Percentiles rank a stretch among this genome's conserved stretches.
These are phyloP conservation scores for Kodamaea anthophila DNA, from an alignment of 1,139 yeast genomes.

Conservation along the genomic window DNA sequence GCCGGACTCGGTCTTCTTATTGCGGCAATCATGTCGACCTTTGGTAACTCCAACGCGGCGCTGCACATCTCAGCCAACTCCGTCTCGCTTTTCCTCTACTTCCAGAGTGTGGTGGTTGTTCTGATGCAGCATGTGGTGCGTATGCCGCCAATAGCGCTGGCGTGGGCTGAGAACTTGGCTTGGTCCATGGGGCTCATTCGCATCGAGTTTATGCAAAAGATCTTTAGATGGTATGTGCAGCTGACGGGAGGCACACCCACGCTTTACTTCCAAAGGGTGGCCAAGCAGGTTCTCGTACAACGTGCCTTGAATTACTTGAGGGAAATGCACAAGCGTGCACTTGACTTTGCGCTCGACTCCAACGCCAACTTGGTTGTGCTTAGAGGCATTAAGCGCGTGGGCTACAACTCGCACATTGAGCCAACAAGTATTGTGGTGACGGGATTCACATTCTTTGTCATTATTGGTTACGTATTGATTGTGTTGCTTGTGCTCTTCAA, in stretches of 20 bases:
- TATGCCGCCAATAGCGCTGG: conserved; percentile 72
- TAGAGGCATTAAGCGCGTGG: conserved; percentile 73
- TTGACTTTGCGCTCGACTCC: conserved; percentile 30
- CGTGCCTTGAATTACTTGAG: conserved; percentile 39
- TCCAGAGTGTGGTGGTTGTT: conserved; percentile 71
- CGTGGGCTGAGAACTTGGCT: conserved; percentile 77
- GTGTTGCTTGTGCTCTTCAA: conserved; percentile 47
- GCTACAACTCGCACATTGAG: conserved; percentile 61
- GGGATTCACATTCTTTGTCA: conserved; percentile 66
- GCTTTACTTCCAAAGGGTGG: conserved; percentile 49
- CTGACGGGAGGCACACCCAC: conserved; percentile 73
- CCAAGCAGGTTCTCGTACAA: conserved; percentile 61
- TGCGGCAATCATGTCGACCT: conserved; percentile 63
- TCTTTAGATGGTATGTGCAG: conserved; percentile 77
- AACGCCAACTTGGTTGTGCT: conserved; percentile 51
- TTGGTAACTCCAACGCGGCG: conserved; percentile 76
- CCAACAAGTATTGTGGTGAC: conserved; percentile 69
- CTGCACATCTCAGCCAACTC: conserved; percentile 74
- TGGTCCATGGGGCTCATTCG: conserved; percentile 83
- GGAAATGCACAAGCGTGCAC: conserved; percentile 18
- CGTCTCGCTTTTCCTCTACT: conserved; percentile 64
- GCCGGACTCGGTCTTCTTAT: conserved; percentile 72
- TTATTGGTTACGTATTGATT: conserved; percentile 52
- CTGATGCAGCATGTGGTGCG: conserved; percentile 67
- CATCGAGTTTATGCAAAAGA: conserved; percentile 63